A percentile compares a stretch with the other conserved stretches of the same genome.
Conservation (phyloP, 1,139 yeast genomes). For the Blastobotrys capitulatus region DNA sequence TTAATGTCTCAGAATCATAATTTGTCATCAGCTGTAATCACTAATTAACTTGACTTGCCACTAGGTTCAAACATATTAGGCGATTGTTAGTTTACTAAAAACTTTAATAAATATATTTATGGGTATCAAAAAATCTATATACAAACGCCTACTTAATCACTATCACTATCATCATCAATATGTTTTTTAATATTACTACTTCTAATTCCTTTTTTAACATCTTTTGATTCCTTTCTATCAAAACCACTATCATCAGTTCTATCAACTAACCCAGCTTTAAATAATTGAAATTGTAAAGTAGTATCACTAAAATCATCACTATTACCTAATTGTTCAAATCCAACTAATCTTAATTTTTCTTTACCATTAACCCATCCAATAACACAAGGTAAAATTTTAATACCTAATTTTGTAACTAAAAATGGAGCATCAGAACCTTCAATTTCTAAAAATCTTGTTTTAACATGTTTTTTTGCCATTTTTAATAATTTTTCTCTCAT, state of each 20-base stretch:
- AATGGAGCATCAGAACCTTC: constrained; percentile 67
- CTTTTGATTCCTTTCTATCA: not conserved
- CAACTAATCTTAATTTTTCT: constrained; percentile 56
- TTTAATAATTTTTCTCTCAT: constrained; percentile 40
- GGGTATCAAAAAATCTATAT: no score
- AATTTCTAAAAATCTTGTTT: constrained; percentile 51
- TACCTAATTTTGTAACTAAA: constrained; percentile 52
- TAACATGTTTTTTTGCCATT: constrained; percentile 54
- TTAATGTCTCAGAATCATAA: no score
- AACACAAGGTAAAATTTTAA: constrained; percentile 69
- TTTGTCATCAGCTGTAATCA: no score
- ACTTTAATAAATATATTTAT: no score
- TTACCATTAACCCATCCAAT: constrained; percentile 55
- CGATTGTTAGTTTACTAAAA: no score
- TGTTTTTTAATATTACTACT: not conserved
- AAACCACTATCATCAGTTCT: constrained; percentile 2
- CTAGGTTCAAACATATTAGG: no score
- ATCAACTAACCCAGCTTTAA: constrained; percentile 19
- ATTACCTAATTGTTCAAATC: constrained; percentile 56
- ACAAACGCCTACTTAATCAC: not conserved
- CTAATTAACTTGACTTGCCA: no score
- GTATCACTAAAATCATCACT: constrained; percentile 39
- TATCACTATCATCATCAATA: not conserved
- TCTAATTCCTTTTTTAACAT: constrained; percentile 4
- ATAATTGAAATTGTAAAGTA: constrained; percentile 40